Conservation (phyloP, 768 basidiomycete species). For the Suillus weaverae region DNA sequence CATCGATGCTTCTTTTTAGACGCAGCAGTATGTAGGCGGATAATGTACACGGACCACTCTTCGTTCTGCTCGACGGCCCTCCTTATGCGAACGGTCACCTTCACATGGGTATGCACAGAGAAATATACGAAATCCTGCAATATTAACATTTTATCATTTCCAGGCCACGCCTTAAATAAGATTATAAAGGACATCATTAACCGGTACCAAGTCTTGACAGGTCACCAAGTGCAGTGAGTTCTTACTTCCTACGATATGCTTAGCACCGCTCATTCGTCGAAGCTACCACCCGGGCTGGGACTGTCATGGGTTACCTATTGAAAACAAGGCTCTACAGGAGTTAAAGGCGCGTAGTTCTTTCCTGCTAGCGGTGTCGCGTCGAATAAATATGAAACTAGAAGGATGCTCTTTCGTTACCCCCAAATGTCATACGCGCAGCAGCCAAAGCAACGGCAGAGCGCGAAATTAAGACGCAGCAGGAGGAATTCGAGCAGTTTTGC, state of each 20-base stretch:
- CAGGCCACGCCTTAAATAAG: conserved; percentile 96
- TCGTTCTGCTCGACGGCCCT: conserved; percentile 93
- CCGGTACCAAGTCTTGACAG: conserved; percentile 78
- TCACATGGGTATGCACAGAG: conserved; percentile 73
- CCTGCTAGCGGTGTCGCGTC: neutral
- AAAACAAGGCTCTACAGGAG: conserved; percentile 85
- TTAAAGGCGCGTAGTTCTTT: conserved; percentile 51
- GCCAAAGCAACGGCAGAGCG: conserved; percentile 72
- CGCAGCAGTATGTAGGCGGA: conserved; percentile 47
- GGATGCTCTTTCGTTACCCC: conserved; percentile 55
- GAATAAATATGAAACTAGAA: conserved; percentile 37
- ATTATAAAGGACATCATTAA: conserved; percentile 95
- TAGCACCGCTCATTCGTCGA: conserved; percentile 7
- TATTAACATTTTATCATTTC: neutral
- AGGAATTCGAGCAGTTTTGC: conserved; percentile 78
- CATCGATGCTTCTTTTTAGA: neutral
- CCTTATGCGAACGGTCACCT: conserved; percentile 97
- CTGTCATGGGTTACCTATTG: conserved; percentile 96
- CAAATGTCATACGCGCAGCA: conserved; percentile 62
- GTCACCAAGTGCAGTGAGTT: conserved; percentile 78
- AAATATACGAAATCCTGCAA: neutral
- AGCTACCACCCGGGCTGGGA: conserved; percentile 98
- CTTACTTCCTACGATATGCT: neutral
- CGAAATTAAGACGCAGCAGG: conserved; percentile 73
- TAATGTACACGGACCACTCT: conserved; percentile 64